Base-by-base conservation (phyloP, 1,284 basidiomycete genomes). In the Apiotrichum porosum region DNA sequence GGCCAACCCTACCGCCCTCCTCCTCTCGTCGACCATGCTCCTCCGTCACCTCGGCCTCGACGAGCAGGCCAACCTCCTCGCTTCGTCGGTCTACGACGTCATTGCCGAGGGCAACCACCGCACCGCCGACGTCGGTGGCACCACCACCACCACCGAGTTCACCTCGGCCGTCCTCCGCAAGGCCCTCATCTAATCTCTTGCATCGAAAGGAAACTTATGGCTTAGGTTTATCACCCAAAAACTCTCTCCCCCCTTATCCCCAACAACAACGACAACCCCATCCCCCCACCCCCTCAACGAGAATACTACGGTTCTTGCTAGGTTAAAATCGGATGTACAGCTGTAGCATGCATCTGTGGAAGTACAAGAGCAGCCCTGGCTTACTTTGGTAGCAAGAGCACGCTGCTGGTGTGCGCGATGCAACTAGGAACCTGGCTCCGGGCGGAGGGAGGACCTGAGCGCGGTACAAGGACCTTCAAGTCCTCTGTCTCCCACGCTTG, bases 1-100 rank as follows among this genome's bases (percentile, higher is more conserved):
- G 65, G 95, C 95, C 64, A 98, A 99, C 80, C 95, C 95, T 18
- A 85, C 91, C 37, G 95, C 95, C 44, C 97, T 99, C 90, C 85
- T 99, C 69, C 83, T 99, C 57, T 92, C 88, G 54, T 83, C 94
- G 35, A 94, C 94, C 50, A 98, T 98, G 94, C 90, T 99, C 88
- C 82, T 99, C 61, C 81, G 94, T 65, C 95, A 98, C 76, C 83
- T 98, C 55, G 94, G 93, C 45, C 84, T 98, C 57, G 91, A 97
- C 75, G 78, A 84, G 63, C 86, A 97, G 68, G 95, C 95, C 48
- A 97, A 98, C 80, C 84, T 79, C 70, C 97, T 99, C 66, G 91
- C 95, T 37, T 80, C 81, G 57, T 86, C 92, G 47, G 92, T 91
- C 9, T 97, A 97, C 76, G 85, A 88, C 66, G 90, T 97, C 60